Evolutionary conservation across 176 grass and related monocot species (phyloP).

Genomic region (Elaeis guineensis): DNA sequence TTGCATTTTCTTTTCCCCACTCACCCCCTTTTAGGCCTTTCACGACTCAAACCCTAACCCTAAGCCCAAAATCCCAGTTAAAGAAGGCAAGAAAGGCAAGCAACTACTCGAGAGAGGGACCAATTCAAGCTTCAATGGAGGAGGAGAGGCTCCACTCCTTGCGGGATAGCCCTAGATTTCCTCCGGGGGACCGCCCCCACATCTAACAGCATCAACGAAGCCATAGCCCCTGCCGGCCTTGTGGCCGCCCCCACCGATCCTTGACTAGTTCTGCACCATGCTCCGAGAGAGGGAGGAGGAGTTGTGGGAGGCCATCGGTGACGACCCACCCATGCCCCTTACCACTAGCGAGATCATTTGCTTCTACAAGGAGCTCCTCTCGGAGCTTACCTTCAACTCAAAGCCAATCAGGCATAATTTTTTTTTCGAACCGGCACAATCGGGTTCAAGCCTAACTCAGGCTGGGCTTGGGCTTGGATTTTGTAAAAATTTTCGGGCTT

Average conservation of each 20-base stretch:
- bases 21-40: slow-evolving; percentile 15
- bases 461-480: no score
- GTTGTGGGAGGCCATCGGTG: slow-evolving; percentile 12
- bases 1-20: not conserved
- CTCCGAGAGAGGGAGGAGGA: slow-evolving; percentile 47
- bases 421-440: no score
- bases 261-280: slow-evolving; percentile 46
- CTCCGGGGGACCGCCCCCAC: no score
- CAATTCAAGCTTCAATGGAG: not conserved
- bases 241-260: slow-evolving; percentile 16
- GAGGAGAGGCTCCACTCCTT: slow-evolving; percentile 3
- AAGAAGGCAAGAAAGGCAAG: no score
- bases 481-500: no score
- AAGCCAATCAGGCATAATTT: slow-evolving; percentile 47
- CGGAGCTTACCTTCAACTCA: slow-evolving; percentile 91
- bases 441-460: no score
- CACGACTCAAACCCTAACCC: slow-evolving; percentile 20
- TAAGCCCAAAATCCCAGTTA: not conserved
- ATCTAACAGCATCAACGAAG: not conserved
- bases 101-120: slow-evolving; percentile 1
- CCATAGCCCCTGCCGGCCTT: not conserved
- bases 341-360: slow-evolving; percentile 35
- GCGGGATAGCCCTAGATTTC: slow-evolving; percentile 15
- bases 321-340: not conserved
- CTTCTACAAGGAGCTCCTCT: slow-evolving; percentile 51